Base-by-base conservation (phyloP, 2,329 filamentous ascomycete species). In the Teratosphaeria destructans region DNA sequence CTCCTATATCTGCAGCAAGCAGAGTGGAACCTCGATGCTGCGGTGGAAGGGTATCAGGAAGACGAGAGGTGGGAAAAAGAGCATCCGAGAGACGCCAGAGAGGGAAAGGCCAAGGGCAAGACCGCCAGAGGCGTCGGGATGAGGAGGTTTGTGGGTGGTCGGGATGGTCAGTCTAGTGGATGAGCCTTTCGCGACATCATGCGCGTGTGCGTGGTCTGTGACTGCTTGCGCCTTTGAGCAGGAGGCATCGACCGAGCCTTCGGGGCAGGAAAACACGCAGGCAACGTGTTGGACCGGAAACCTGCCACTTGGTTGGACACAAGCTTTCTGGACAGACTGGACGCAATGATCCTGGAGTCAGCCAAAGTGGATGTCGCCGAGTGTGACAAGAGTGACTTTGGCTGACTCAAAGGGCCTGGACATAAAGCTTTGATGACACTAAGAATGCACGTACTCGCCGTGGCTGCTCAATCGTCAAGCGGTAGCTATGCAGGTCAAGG, bases 11-110 rank as follows among this genome's bases (percentile, higher is more conserved):
- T 94, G 52, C 82, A 90, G 67, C 85, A 89, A 71, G 77, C 79
- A 26, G 78, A 79, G 7, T 90, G 88, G 71, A 80, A 90, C 65
- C 75, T 92, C 16, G 82, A 84, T 3, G 72, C 74, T 32, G 88
- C 89, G 0, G 80, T 88, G 6, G 78, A 81, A 43, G 78, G 81
- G 3, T 91, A 83, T 71, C 78, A 82, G 63, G 86, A 83, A 3
- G 89, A 94, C 63, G 88, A 91, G 71, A 78, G 78, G 57, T 93
- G 89, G 89, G 89, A 90, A 74, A 81, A 78, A 65, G 80, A 82
- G 12, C 82, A 93, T 67, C 86, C 87, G 0, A 69, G 85, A 54
- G 74, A 80, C 66, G 74, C 72, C 6, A 74, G 73, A 49, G 72
- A 73, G 60, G 79, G 78, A 64, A 74, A 74, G n/a, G 79, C 79